A percentile compares a stretch with the other conserved stretches of the same genome.
These are phyloP conservation scores for Echeveria elegans DNA, from an alignment of 164 flowering plant species.

Conservation along the genomic window DNA sequence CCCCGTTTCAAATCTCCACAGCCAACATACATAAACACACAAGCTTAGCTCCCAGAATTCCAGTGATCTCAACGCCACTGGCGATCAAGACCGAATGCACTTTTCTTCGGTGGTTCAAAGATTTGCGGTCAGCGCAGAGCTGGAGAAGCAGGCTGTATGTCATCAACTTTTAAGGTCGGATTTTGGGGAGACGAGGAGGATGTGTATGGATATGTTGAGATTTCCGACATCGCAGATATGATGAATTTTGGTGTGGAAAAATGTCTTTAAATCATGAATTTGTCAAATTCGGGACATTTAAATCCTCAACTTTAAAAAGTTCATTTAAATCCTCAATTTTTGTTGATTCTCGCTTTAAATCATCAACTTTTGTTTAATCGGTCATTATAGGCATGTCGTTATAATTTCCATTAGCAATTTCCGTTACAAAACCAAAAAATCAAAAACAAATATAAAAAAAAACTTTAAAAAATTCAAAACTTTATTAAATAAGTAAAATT, in stretches of 20 bases:
- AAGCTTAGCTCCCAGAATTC: slow-evolving; percentile 43
- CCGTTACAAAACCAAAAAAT: too few relatives aligned
- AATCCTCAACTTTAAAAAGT: too few relatives aligned
- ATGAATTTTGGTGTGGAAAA: slow-evolving; percentile 27
- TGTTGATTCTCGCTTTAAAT: too few relatives aligned
- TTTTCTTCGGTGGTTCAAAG: slow-evolving; percentile 33
- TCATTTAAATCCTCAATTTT: too few relatives aligned
- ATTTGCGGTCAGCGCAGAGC: slow-evolving; percentile 49
- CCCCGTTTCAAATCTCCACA: slow-evolving; percentile 55
- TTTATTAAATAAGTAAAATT: too few relatives aligned
- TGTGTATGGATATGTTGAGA: slow-evolving; percentile 35
- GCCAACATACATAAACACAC: slow-evolving; percentile 31
- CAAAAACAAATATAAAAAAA: too few relatives aligned
- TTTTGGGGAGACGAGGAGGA: slow-evolving; percentile 21
- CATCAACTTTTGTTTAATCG: too few relatives aligned
- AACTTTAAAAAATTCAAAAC: too few relatives aligned
- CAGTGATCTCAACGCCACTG: slow-evolving; percentile 16
- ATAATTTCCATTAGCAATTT: too few relatives aligned
- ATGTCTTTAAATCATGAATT: too few relatives aligned
- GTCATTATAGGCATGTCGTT: too few relatives aligned
- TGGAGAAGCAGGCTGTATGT: slow-evolving; percentile 41
- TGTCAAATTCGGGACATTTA: too few relatives aligned
- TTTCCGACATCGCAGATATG: slow-evolving; percentile 40
- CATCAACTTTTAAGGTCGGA: slow-evolving; percentile 23
- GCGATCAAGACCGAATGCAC: slow-evolving; percentile 31